phyloP scores from a whole-genome alignment of 139 green algal genomes.

The Penium margaritaceum region DNA sequence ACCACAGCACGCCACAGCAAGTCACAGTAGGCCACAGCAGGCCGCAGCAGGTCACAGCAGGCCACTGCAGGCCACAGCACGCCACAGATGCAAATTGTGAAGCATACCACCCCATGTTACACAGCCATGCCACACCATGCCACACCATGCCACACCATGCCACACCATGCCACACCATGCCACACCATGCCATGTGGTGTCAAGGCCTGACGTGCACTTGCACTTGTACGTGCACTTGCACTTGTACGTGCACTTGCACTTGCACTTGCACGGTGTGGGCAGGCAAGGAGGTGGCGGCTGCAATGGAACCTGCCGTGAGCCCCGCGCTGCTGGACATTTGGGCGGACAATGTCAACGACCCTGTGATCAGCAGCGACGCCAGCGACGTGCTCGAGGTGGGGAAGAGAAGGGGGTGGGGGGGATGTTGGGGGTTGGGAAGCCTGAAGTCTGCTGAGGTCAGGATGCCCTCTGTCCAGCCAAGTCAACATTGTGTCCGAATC shows the following conservation, averaged over 20 bases:
- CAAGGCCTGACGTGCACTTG: not conserved
- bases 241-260: not conserved
- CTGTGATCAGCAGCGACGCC: slow-evolving; percentile 58
- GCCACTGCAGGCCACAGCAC: not conserved
- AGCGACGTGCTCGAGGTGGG: slow-evolving; percentile 56
- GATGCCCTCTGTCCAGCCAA: too few relatives aligned
- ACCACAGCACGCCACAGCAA: not conserved
- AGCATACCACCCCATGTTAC: too few relatives aligned
- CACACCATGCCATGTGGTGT: not conserved
- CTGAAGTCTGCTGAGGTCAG: too few relatives aligned
- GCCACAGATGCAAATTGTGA: too few relatives aligned
- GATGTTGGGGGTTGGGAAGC: too few relatives aligned
- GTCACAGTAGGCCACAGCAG: not conserved
- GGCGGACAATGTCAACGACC: slow-evolving; percentile 58
- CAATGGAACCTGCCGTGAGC: slow-evolving; percentile 47
- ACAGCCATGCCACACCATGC: not conserved
- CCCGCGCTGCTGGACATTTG: slow-evolving; percentile 53
- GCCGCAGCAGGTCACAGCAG: not conserved
- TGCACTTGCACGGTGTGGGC: not conserved
- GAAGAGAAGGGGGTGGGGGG: too few relatives aligned
- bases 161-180: not conserved
- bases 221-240: not conserved
- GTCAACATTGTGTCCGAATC: too few relatives aligned
- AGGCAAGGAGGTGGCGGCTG: slow-evolving; percentile 34
- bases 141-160: not conserved